Percentiles rank a stretch among this genome's conserved stretches.
Conservation (phyloP, 1,284 basidiomycete genomes). For the Malassezia dermatis region DNA sequence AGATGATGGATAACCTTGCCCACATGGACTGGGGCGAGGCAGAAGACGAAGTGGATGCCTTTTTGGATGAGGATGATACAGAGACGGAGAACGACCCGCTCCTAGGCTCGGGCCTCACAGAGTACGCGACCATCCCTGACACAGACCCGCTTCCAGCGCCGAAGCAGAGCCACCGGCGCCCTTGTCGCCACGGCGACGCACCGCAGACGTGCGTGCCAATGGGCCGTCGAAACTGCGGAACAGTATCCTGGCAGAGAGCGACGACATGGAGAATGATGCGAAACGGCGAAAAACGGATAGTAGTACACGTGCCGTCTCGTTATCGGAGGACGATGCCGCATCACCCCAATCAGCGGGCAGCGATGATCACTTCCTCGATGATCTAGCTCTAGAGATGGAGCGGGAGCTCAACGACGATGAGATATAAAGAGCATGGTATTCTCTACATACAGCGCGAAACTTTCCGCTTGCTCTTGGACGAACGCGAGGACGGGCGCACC, state of each 20-base stretch:
- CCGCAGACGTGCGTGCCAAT: not conserved
- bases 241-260: conserved; percentile 3
- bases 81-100: conserved; percentile 12
- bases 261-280: not conserved
- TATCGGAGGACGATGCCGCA: not conserved
- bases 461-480: conserved; percentile 13
- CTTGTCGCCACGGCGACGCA: not conserved
- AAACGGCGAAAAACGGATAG: not conserved
- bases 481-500: not conserved
- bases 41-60: conserved; percentile 74
- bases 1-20: conserved; percentile 18
- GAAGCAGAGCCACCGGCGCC: not conserved
- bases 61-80: conserved; percentile 51
- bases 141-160: not conserved
- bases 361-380: conserved; percentile 33
- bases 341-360: conserved; percentile 9
- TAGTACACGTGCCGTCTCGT: not conserved
- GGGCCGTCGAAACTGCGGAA: conserved; percentile 21
- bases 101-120: conserved; percentile 17
- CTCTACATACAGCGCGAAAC: conserved; percentile 2
- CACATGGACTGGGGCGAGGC: conserved; percentile 60
- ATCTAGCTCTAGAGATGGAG: conserved; percentile 35
- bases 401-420: conserved; percentile 23
- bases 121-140: not conserved
- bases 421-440: conserved; percentile 1